phyloP scores from a whole-genome alignment of 179 eudicot genomes.

The Corrigiola litoralis region DNA sequence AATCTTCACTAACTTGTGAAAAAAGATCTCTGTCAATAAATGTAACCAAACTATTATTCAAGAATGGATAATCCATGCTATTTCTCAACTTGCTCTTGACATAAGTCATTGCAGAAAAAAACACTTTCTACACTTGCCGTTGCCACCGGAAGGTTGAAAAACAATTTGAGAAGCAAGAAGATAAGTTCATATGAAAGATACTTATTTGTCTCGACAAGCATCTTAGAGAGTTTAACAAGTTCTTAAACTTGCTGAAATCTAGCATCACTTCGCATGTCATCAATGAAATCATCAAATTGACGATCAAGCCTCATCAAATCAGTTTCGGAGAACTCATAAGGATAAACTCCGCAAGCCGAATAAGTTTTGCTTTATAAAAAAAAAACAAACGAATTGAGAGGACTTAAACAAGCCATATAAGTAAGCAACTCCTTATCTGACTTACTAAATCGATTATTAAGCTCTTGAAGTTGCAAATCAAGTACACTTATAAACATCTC shows the following conservation, averaged over 20 bases:
- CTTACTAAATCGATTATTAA: neutral
- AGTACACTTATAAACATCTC: neutral
- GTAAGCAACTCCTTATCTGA: neutral
- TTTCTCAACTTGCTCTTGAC: too few relatives aligned
- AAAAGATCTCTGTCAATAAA: too few relatives aligned
- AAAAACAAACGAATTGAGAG: neutral
- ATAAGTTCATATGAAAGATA: too few relatives aligned
- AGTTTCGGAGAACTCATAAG: neutral
- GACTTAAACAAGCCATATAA: neutral
- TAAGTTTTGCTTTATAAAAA: neutral
- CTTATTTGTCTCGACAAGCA: neutral
- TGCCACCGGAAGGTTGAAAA: too few relatives aligned
- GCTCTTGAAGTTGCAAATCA: constrained; percentile 8
- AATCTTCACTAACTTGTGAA: too few relatives aligned
- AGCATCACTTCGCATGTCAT: too few relatives aligned
- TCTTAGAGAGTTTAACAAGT: neutral
- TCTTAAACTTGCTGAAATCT: neutral
- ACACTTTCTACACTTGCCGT: too few relatives aligned
- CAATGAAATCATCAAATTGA: neutral
- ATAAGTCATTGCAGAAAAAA: too few relatives aligned
- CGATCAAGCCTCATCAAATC: neutral
- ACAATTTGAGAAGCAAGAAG: too few relatives aligned
- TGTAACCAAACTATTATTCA: too few relatives aligned
- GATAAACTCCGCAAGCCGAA: neutral
- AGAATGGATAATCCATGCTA: too few relatives aligned